Percentiles rank a stretch among this genome's conserved stretches.
phyloP scores from a whole-genome alignment of 495 filamentous ascomycete genomes.

The Aspergillus biplanus region DNA sequence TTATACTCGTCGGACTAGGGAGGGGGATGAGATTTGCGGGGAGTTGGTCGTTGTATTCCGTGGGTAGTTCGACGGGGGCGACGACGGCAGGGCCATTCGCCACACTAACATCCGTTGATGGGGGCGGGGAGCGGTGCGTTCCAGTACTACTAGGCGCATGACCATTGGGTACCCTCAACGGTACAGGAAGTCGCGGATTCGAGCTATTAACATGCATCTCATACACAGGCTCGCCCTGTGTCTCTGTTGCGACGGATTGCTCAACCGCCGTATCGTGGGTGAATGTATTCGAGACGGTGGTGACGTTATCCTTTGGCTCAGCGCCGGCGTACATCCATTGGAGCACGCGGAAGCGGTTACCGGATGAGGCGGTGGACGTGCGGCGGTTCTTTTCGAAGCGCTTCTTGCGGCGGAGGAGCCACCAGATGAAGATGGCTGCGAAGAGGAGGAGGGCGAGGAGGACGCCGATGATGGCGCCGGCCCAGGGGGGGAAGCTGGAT shows the following conservation, averaged over 20 bases:
- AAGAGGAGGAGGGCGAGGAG: slow-evolving; percentile 65
- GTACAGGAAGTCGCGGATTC: too few relatives aligned
- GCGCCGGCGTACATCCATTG: slow-evolving; percentile 15
- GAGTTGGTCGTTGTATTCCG: background rate
- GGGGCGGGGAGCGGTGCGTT: background rate
- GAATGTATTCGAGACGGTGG: slow-evolving; percentile 4
- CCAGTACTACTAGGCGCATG: background rate
- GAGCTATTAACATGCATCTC: slow-evolving; percentile 19
- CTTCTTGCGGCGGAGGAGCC: slow-evolving; percentile 58
- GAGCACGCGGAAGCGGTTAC: slow-evolving; percentile 6
- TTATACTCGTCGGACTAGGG: slow-evolving; percentile 5
- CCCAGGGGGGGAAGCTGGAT: slow-evolving; percentile 59
- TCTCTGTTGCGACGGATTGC: slow-evolving; percentile 4
- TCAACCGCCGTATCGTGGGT: slow-evolving; percentile 12
- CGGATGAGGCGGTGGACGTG: slow-evolving; percentile 10
- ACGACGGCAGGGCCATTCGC: too few relatives aligned
- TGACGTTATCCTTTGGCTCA: slow-evolving; percentile 4
- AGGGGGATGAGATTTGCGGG: background rate
- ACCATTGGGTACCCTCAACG: background rate
- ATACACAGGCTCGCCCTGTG: slow-evolving; percentile 12
- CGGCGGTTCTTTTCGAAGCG: background rate
- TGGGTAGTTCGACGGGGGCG: slow-evolving; percentile 16
- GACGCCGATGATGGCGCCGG: slow-evolving; percentile 68
- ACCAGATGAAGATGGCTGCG: slow-evolving; percentile 51
- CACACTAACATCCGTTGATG: too few relatives aligned